Evolutionary conservation across 257 asterid genomes (phyloP), one percentile per base, ranked within the genome.

Genomic region (Anisodus acutangulus): DNA sequence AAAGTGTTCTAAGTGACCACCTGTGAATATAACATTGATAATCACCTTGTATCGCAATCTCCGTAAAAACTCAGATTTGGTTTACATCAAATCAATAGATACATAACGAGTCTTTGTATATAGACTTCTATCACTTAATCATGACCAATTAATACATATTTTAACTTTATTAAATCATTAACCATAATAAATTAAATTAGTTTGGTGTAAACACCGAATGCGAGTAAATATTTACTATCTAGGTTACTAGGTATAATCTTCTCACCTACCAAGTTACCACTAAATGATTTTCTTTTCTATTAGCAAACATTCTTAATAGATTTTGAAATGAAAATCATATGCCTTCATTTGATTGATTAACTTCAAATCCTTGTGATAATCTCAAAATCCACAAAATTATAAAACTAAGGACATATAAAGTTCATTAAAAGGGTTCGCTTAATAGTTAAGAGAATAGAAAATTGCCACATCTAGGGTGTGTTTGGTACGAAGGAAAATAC

Each of bases 321-420:
- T 66, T 35, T 69, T 69, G 35, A 17, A n/a, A 70, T 43, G 17
- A 43, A 43, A 70, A 0, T 71, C n/a, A 17, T 45, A 9, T 71
- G 39, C 17, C 17, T 71, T 17, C n/a, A n/a, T 71, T 71, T 45
- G 0, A 71, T 71, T 71, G 37, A n/a, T 71, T 45, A 43, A 43
- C n/a, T 71, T 71, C 39, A 71, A 71, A n/a, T 9, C 79, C 13
- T 45, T 45, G 39, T 71, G 57, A n/a, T 43, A 71, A 71, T 71
- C 9, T 71, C 39, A n/a, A 45, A 26, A 22, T 26, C 2, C 43
- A 22, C 43, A 22, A 12, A 26, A 64, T 64, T 60, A 19, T 19
- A 62, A 62, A 3, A 26, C 3, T 9, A 10, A 64, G 16, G 41
- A 22, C 8, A 8, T 8, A 9, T 9, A 43, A 43, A 11, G 35